Evolutionary conservation across 169 alveolate genomes (phyloP).

Genomic region (Theileria parva): DNA sequence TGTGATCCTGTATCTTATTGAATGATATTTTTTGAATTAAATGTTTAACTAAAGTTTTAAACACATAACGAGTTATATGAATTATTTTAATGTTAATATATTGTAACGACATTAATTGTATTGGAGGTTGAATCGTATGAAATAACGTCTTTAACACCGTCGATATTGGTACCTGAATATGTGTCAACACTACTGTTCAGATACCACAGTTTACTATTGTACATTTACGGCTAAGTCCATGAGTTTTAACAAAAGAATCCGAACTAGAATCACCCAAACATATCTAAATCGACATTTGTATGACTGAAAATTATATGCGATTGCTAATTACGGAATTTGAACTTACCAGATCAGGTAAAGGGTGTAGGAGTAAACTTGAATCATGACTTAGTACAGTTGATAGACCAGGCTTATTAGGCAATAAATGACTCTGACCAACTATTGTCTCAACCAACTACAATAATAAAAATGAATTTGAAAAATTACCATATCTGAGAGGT

Average conservation of each 20-base stretch:
- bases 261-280: constrained; percentile 41
- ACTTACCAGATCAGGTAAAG: constrained; percentile 68
- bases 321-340: not conserved
- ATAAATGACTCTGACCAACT: constrained; percentile 74
- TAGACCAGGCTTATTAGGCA: constrained; percentile 71
- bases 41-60: too few relatives aligned
- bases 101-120: constrained; percentile 6
- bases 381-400: constrained; percentile 63
- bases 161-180: constrained; percentile 7
- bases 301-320: not conserved
- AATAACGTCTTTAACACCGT: constrained; percentile 4
- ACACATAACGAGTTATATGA: not conserved
- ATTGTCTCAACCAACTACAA: constrained; percentile 47
- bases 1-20: too few relatives aligned
- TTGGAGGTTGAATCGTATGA: constrained; percentile 38
- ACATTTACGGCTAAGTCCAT: constrained; percentile 28
- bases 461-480: constrained; percentile 20
- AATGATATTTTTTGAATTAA: too few relatives aligned
- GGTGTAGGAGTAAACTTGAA: constrained; percentile 68
- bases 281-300: constrained; percentile 13
- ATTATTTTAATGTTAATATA: not conserved
- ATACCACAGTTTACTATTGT: constrained; percentile 33
- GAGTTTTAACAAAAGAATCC: constrained; percentile 29
- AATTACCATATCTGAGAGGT: constrained; percentile 53
- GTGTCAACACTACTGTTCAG: not conserved